Evolutionary conservation across 1,284 basidiomycete genomes (phyloP).

Genomic region (Irpex rosettiformis): DNA sequence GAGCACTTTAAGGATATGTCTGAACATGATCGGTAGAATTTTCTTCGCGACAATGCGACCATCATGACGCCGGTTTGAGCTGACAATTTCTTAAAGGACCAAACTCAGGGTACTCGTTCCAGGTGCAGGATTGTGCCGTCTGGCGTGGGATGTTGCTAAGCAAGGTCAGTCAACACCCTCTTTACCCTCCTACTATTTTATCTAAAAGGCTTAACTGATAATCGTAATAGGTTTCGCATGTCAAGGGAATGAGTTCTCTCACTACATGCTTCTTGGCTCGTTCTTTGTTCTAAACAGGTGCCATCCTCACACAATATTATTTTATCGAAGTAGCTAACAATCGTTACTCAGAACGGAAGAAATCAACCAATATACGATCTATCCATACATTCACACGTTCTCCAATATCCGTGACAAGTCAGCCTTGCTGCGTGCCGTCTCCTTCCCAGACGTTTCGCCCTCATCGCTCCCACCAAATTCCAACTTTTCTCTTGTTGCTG

Average conservation of each 20-base stretch:
- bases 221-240: constrained; percentile 69
- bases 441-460: constrained; percentile 83
- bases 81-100: constrained; percentile 32
- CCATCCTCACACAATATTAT: no score
- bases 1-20: constrained; percentile 55
- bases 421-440: constrained; percentile 64
- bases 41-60: neutral
- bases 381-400: constrained; percentile 88
- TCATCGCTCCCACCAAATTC: constrained; percentile 58
- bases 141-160: constrained; percentile 84
- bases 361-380: constrained; percentile 68
- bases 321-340: constrained; percentile 4
- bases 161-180: constrained; percentile 48
- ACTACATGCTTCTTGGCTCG: constrained; percentile 87
- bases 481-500: constrained; percentile 73
- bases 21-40: constrained; percentile 44
- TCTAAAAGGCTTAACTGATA: neutral
- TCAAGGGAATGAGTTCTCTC: constrained; percentile 92
- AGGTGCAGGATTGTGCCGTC: constrained; percentile 81
- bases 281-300: constrained; percentile 63
- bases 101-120: constrained; percentile 80
- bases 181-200: neutral
- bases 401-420: constrained; percentile 69
- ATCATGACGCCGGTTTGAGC: neutral
- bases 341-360: constrained; percentile 40